Evolutionary conservation across 768 basidiomycete species (phyloP), one percentile per base, ranked within the genome.

Genomic region (Rickenella mellea): DNA sequence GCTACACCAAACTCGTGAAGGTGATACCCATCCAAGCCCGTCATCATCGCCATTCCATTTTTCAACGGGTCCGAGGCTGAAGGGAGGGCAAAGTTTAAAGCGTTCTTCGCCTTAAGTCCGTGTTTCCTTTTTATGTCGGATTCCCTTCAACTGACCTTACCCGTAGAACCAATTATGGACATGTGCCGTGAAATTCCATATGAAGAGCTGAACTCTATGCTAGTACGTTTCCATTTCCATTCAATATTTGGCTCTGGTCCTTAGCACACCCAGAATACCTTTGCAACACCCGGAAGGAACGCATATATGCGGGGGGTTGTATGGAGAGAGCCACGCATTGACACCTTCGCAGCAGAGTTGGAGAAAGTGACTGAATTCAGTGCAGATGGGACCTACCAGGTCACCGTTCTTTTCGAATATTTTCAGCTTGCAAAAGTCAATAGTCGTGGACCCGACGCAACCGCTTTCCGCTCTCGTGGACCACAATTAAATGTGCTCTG

Each of bases 261-360:
- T 20, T 20, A 25, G 21, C 8, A 24, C 15, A 15, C 29, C 26
- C 27, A 6, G 22, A 52, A 50, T n/a, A n/a, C n/a, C n/a, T n/a
- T n/a, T n/a, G n/a, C n/a, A 10, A 42, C 14, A 5, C 67, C 59
- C 45, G 70, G 72, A 4, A 50, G 51, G 25, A 60, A 63, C 20
- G 48, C 52, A 26, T 73, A 74, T 51, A 52, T 68, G 55, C 74
- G 69, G 55, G 67, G 70, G 26, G 49, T 62, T 15, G 54, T 60
- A 12, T 62, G 61, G 11, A 57, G 48, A 21, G 45, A 48, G 7
- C 61, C 59, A 12, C 46, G 59, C 40, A 52, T 51, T 31, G 41
- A 46, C 14, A 53, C 58, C 24, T 58, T 58, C 22, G 40, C 40
- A 27, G 44, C 55, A 36, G 59, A 59, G 5, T 60, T 66, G 41